Evolutionary conservation across 768 basidiomycete genomes (phyloP).

Genomic region (Chiua virens): DNA sequence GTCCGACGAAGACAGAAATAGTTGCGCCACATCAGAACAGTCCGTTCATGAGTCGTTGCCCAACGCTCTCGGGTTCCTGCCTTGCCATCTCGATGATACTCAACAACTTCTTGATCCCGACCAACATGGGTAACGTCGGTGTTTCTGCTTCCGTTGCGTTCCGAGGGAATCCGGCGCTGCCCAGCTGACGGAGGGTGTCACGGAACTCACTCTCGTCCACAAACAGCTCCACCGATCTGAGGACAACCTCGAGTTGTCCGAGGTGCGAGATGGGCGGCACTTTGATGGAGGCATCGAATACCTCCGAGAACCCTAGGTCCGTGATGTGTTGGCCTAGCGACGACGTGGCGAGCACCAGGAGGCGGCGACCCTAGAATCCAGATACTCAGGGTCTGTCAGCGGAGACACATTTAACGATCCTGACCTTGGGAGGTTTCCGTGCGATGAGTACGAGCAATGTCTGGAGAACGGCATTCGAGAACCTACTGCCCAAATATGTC

Average conservation of each 20-base stretch:
- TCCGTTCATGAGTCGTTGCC: slow-evolving; percentile 63
- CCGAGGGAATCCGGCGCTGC: slow-evolving; percentile 67
- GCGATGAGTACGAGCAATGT: slow-evolving; percentile 84
- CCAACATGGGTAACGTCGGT: slow-evolving; percentile 53
- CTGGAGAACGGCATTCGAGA: slow-evolving; percentile 93
- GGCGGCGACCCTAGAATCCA: slow-evolving; percentile 73
- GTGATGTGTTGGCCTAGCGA: slow-evolving; percentile 83
- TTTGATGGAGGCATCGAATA: slow-evolving; percentile 84
- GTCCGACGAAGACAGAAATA: slow-evolving; percentile 9
- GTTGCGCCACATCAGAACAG: slow-evolving; percentile 40
- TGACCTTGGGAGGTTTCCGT: slow-evolving; percentile 89
- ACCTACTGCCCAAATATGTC: slow-evolving; percentile 95
- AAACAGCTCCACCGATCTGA: slow-evolving; percentile 82
- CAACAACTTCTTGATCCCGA: slow-evolving; percentile 93
- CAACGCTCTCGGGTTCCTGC: slow-evolving; percentile 87
- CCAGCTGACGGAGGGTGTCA: slow-evolving; percentile 62
- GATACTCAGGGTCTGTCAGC: slow-evolving; percentile 8
- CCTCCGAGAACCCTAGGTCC: slow-evolving; percentile 86
- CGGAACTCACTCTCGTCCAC: slow-evolving; percentile 47
- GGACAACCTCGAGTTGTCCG: slow-evolving; percentile 67
- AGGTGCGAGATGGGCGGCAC: slow-evolving; percentile 82
- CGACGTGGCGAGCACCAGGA: slow-evolving; percentile 90
- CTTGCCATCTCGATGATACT: slow-evolving; percentile 94
- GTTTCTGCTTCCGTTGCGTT: slow-evolving; percentile 43
- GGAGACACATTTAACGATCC: slow-evolving; percentile 7